These are phyloP conservation scores for Leishmania amazonensis DNA, from an alignment of 208 protist species.

Conservation along the genomic window DNA sequence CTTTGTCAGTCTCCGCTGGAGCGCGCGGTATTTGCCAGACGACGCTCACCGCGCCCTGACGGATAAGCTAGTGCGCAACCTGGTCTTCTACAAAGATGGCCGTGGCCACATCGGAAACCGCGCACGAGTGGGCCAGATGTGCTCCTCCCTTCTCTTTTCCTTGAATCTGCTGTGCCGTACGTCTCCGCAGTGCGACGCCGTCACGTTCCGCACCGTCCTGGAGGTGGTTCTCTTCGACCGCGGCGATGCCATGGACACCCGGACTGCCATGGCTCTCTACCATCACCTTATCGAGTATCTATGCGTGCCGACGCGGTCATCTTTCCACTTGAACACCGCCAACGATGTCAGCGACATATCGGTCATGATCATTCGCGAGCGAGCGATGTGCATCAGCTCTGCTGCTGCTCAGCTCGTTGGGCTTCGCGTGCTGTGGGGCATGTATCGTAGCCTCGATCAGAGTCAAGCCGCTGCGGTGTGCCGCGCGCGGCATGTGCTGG, in stretches of 20 bases:
- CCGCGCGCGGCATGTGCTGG: conserved; percentile 62
- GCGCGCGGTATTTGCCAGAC: conserved; percentile 20
- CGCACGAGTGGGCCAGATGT: conserved; percentile 51
- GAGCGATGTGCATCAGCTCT: conserved; percentile 36
- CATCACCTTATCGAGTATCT: conserved; percentile 58
- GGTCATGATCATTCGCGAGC: conserved; percentile 41
- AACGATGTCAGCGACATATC: conserved; percentile 33
- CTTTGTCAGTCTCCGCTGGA: conserved; percentile 60
- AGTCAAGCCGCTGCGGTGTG: conserved; percentile 56
- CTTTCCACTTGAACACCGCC: conserved; percentile 26
- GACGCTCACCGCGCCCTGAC: conserved; percentile 21
- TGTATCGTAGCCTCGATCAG: conserved; percentile 57
- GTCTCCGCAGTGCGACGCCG: conserved; percentile 48
- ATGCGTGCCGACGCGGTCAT: conserved; percentile 39
- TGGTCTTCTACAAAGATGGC: conserved; percentile 46
- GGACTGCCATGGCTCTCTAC: conserved; percentile 58
- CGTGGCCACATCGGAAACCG: conserved; percentile 37
- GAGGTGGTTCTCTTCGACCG: conserved; percentile 60
- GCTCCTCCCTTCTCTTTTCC: conserved; percentile 53
- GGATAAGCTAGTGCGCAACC: conserved; percentile 42
- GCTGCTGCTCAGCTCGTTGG: conserved; percentile 45
- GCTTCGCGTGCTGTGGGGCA: conserved; percentile 64
- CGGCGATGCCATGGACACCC: conserved; percentile 25
- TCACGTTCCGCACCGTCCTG: conserved; percentile 48
- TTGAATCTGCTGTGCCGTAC: conserved; percentile 56